Evolutionary conservation across 768 basidiomycete genomes (phyloP).

Genomic region (Kwoniella mangroviensis): DNA sequence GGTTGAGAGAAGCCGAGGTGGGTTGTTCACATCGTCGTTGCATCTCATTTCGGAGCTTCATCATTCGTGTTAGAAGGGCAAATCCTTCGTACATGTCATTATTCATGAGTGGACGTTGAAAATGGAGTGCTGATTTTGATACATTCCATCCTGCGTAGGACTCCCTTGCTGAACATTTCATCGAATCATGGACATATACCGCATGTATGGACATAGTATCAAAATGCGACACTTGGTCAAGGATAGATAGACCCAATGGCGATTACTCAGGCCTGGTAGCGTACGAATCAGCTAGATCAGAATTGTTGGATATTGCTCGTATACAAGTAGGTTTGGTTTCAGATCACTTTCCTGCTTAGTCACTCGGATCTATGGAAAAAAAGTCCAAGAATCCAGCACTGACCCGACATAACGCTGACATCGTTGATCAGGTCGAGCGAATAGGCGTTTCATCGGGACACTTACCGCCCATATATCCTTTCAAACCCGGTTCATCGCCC

Average conservation of each 20-base stretch:
- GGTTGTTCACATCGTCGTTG: too few species aligned
- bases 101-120: background rate
- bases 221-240: constrained; percentile 72
- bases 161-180: constrained; percentile 65
- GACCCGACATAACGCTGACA: background rate
- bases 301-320: constrained; percentile 84
- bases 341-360: background rate
- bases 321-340: constrained; percentile 67
- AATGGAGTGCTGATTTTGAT: background rate
- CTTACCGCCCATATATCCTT: constrained; percentile 74
- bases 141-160: constrained; percentile 28
- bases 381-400: too few species aligned
- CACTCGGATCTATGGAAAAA: too few species aligned
- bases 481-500: constrained; percentile 61
- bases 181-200: constrained; percentile 93
- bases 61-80: too few species aligned
- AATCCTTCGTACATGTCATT: too few species aligned
- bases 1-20: constrained; percentile 77
- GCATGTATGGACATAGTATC: constrained; percentile 82
- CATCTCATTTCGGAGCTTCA: too few species aligned
- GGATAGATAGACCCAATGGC: constrained; percentile 50
- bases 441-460: constrained; percentile 76
- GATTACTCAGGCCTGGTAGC: constrained; percentile 61
- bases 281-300: constrained; percentile 80
- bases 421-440: constrained; percentile 71